A percentile compares a stretch with the other conserved stretches of the same genome.
These are phyloP conservation scores for Zalaria sp. DNA, from an alignment of 2,329 filamentous ascomycete genomes.

Conservation along the genomic window DNA sequence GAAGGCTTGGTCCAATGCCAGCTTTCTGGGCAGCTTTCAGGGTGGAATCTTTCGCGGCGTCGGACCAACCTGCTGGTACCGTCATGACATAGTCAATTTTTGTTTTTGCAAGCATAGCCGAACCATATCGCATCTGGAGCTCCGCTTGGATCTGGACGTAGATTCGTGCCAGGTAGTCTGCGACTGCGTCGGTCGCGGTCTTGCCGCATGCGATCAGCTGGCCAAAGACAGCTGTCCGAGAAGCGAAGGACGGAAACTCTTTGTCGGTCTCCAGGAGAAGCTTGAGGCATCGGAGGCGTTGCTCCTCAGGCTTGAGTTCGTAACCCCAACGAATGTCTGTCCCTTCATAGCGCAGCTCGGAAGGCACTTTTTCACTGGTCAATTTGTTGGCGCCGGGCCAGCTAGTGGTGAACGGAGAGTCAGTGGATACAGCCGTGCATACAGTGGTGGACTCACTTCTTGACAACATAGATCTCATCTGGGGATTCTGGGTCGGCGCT, in stretches of 20 bases:
- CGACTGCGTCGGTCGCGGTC: slow-evolving; percentile 64
- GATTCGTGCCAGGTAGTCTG: slow-evolving; percentile 65
- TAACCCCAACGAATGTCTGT: slow-evolving; percentile 58
- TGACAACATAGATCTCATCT: slow-evolving; percentile 72
- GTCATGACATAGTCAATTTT: slow-evolving; percentile 69
- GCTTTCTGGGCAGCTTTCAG: slow-evolving; percentile 63
- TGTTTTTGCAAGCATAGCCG: slow-evolving; percentile 32
- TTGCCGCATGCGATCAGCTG: slow-evolving; percentile 62
- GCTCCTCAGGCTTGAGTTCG: slow-evolving; percentile 65
- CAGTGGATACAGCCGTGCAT: neutral
- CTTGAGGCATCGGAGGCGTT: slow-evolving; percentile 68
- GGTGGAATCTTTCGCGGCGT: slow-evolving; percentile 73
- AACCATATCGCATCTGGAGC: slow-evolving; percentile 55
- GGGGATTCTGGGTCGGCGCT: slow-evolving; percentile 45
- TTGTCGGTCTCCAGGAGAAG: slow-evolving; percentile 70
- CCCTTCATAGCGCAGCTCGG: slow-evolving; percentile 55
- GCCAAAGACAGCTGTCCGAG: slow-evolving; percentile 53
- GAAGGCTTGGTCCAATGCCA: slow-evolving; percentile 61
- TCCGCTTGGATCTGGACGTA: slow-evolving; percentile 68
- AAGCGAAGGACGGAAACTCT: slow-evolving; percentile 69
- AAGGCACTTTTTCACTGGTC: slow-evolving; percentile 78
- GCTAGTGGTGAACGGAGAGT: slow-evolving; percentile 9
- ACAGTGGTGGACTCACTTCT: slow-evolving; percentile 31
- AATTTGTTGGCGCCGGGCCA: slow-evolving; percentile 77
- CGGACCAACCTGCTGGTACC: slow-evolving; percentile 72